A percentile compares a stretch with the other conserved stretches of the same genome.
These are phyloP conservation scores for Backusella psychrophila DNA, from an alignment of 192 early-diverging fungal genomes.

Conservation along the genomic window DNA sequence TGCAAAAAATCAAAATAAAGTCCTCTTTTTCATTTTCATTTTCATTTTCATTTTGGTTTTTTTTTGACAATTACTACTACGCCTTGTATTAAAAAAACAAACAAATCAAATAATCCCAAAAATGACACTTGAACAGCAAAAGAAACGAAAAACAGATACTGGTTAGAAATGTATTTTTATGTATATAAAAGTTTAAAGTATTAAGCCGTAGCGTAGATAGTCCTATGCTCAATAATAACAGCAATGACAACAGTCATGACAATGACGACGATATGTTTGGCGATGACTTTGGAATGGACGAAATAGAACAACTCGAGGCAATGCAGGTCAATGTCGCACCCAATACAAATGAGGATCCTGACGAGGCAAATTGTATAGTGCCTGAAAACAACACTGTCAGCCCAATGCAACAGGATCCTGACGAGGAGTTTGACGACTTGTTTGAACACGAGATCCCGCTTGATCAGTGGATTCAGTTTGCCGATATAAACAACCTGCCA, in stretches of 20 bases:
- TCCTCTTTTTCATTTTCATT: neutral
- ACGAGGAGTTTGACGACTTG: neutral
- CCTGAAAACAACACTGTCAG: neutral
- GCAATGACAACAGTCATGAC: neutral
- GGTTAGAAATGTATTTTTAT: neutral
- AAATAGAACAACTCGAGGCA: slow-evolving; percentile 5
- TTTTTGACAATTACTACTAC: neutral
- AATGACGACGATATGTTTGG: slow-evolving; percentile 25
- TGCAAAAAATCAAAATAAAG: neutral
- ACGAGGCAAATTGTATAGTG: neutral
- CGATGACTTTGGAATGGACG: slow-evolving; percentile 25
- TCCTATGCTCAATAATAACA: neutral
- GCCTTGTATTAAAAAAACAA: neutral
- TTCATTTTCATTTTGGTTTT: neutral
- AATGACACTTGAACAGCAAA: neutral
- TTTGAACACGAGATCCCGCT: neutral
- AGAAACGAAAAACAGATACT: neutral
- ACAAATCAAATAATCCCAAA: neutral
- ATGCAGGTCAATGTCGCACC: neutral
- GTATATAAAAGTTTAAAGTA: neutral
- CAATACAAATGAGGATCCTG: too few relatives aligned
- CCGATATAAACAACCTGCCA: neutral
- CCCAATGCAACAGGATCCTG: neutral
- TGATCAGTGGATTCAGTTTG: neutral
- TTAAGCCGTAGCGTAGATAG: neutral